A percentile compares a stretch with the other conserved stretches of the same genome.
Evolutionary conservation across 2,329 filamentous ascomycete species (phyloP).

Genomic region (Xenoacremonium recifei): DNA sequence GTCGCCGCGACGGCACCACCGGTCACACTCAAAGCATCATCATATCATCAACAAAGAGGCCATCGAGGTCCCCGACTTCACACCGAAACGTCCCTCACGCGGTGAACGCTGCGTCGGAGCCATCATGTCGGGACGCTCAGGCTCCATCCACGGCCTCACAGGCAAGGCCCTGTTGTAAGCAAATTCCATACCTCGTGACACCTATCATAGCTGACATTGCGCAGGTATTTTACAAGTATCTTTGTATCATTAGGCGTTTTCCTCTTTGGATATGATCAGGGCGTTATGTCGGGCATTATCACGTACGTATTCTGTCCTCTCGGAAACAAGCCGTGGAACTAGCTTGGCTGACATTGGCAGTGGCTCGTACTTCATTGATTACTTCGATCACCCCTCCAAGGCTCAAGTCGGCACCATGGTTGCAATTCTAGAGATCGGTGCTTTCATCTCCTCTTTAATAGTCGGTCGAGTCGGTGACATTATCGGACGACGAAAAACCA

Average conservation of each 20-base stretch:
- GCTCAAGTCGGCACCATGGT: constrained; percentile 96
- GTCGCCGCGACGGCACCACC: constrained; percentile 36
- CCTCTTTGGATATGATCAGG: constrained; percentile 86
- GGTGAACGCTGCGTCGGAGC: constrained; percentile 70
- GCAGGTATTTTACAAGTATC: constrained; percentile 90
- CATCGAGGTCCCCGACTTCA: constrained; percentile 75
- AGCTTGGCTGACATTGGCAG: constrained; percentile 46
- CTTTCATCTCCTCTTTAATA: constrained; percentile 82
- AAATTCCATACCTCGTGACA: not conserved
- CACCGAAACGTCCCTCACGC: constrained; percentile 60
- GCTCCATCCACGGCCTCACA: constrained; percentile 85
- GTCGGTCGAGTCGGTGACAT: constrained; percentile 90
- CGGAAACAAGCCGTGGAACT: not conserved
- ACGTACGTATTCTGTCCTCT: constrained; percentile 46
- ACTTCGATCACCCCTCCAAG: constrained; percentile 84
- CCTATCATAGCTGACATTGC: constrained; percentile 4
- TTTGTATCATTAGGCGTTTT: constrained; percentile 86
- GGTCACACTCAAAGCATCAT: constrained; percentile 28
- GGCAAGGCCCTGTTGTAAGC: constrained; percentile 88
- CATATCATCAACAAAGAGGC: constrained; percentile 66
- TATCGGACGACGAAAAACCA: constrained; percentile 84
- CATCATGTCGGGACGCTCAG: constrained; percentile 82
- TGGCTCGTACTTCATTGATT: constrained; percentile 83
- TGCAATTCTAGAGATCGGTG: constrained; percentile 91
- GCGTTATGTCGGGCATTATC: constrained; percentile 78